These are phyloP conservation scores for Flaveria ramosissima DNA, from an alignment of 129 eudicot genomes.

Conservation along the genomic window DNA sequence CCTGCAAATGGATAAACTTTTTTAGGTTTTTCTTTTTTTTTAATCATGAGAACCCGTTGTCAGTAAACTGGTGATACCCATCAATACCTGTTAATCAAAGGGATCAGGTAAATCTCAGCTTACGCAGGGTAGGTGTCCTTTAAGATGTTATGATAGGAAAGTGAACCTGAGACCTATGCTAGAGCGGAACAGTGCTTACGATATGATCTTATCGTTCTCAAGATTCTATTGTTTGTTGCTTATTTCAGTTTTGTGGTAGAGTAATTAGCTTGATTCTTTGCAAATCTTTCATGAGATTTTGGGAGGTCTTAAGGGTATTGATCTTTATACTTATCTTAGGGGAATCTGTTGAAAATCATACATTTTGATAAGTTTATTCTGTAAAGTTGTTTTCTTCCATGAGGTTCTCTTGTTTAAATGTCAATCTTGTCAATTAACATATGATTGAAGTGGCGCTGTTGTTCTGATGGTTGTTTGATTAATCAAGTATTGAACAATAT, in stretches of 20 bases:
- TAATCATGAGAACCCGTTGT: no score
- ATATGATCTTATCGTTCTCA: not conserved
- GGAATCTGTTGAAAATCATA: not conserved
- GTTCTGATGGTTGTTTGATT: constrained; percentile 17
- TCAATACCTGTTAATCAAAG: no score
- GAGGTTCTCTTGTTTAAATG: not conserved
- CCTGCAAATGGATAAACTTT: no score
- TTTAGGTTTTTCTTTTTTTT: no score
- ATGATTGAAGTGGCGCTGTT: not conserved
- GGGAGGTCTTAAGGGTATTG: constrained; percentile 15
- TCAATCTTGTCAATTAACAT: not conserved
- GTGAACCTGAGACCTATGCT: no score
- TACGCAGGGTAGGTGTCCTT: no score
- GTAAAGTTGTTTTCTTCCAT: not conserved
- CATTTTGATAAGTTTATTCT: not conserved
- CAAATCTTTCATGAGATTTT: constrained; percentile 1
- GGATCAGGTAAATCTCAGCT: no score
- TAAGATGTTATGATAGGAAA: no score
- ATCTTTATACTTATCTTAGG: not conserved
- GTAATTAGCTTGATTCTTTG: not conserved
- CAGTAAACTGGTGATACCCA: no score
- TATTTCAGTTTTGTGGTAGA: not conserved
- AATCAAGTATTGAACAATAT: not conserved
- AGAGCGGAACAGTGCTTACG: no score
- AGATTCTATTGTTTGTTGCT: not conserved